Evolutionary conservation across 768 basidiomycete genomes (phyloP), one percentile per base, ranked within the genome.

Genomic region (Russula emetica): DNA sequence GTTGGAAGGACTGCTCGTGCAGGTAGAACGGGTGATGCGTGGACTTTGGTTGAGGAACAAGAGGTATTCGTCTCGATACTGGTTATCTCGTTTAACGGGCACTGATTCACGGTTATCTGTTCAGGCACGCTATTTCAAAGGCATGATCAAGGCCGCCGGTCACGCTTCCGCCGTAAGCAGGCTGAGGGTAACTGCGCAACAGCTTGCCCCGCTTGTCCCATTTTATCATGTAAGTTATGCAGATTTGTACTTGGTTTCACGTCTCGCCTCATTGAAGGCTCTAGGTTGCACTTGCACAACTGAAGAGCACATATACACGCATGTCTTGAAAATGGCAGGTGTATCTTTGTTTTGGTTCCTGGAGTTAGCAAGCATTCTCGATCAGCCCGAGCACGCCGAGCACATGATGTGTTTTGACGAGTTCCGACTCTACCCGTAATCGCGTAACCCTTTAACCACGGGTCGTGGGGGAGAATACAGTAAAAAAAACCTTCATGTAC

Each of bases 1-100:
- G 96, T 95, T 10, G 97, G 97, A 24, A 82, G 97, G 50, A 98
- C 97, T 6, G 97, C 97, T 3, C 83, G 97, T 56, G 97, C 97
- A 3, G 97, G 97, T 9, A 80, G 90, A 52, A 76, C 77, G 24
- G 97, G 97, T 7, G 84, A 90, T 67, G 94, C 95, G 2, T 99
- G 96, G 96, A 90, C 90, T 2, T 75, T 98, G 69, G 91, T 98
- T 8, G 97, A 98, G 77, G 90, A 94, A 72, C 95, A 97, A 72
- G 91, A 93, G 81, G 90, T 87, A 44, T 45, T 76, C 28, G n/a
- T 52, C 4, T 6, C 0, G n/a, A 22, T 18, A 20, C 30, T 1
- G 13, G 34, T 36, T 42, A 40, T 45, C 49, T 18, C n/a, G 22
- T 4, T 13, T 9, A 30, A 24, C 9, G 6, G 20, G 30, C n/a